Percentiles rank a stretch among this genome's conserved stretches.
Conservation (phyloP, 2,329 filamentous ascomycete species). For the Dothiorella sarmentorum region DNA sequence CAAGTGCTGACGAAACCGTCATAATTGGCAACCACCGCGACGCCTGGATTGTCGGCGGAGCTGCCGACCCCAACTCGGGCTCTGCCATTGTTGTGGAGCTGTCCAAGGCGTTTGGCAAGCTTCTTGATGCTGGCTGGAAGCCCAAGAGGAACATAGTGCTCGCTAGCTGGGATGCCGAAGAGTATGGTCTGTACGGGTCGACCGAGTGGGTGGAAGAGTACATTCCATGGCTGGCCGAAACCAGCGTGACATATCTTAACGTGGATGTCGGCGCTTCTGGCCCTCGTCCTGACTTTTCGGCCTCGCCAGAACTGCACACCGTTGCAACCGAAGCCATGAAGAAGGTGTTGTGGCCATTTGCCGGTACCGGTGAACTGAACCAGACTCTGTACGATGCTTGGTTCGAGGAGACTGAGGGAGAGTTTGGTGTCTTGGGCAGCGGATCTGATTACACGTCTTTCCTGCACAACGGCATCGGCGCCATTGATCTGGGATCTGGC, state of each 20-base stretch:
- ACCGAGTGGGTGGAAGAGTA: constrained; percentile 52
- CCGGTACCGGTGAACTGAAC: constrained; percentile 29
- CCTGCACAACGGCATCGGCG: constrained; percentile 43
- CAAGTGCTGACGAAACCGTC: constrained; percentile 55
- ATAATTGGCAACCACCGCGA: constrained; percentile 54
- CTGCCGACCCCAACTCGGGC: constrained; percentile 52
- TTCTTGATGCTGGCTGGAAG: constrained; percentile 50
- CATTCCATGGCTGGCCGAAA: constrained; percentile 44
- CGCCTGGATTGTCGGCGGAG: constrained; percentile 54
- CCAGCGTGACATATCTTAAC: constrained; percentile 50
- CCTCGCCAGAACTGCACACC: constrained; percentile 41
- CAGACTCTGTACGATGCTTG: constrained; percentile 48
- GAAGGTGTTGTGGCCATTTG: constrained; percentile 42
- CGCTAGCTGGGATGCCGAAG: constrained; percentile 44
- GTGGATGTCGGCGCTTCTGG: constrained; percentile 50
- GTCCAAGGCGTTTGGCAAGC: constrained; percentile 48
- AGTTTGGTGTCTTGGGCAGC: constrained; percentile 43
- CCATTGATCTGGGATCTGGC: constrained; percentile 43
- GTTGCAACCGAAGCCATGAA: constrained; percentile 37
- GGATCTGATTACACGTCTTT: constrained; percentile 49
- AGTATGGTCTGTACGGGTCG: constrained; percentile 38
- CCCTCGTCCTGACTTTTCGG: constrained; percentile 37
- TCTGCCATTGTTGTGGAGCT: constrained; percentile 50
- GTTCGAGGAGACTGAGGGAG: constrained; percentile 32
- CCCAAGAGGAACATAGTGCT: constrained; percentile 50